Base-by-base conservation (phyloP, 768 basidiomycete genomes). In the Mycena belliarum region DNA sequence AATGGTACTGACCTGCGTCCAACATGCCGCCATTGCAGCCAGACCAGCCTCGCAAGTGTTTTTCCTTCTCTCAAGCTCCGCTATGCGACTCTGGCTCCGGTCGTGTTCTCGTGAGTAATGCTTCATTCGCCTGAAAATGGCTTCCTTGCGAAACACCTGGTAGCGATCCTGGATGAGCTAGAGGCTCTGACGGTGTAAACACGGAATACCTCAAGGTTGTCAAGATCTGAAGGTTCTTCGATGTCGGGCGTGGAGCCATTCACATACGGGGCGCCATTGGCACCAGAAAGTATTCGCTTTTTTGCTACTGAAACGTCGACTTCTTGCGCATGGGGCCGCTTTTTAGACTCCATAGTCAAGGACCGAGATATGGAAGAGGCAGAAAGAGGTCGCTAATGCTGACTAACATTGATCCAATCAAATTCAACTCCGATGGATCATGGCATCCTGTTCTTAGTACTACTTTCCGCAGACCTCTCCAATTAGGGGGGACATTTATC, bases 111-210 rank as follows among this genome's bases (percentile, higher is more conserved):
- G 82, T 53, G 85, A 83, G 70, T 93, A 93, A 66, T 92, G 84
- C 66, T 79, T 85, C 91, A 94, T 93, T 57, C 89, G 79, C 38
- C 92, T 81, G 71, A 85, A 93, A 48, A 94, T 86, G 41, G 92
- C 92, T 65, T 91, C 90, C 71, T 94, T 93, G 60, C 89, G 84
- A 70, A 91, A 93, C n/a, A 82, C 76, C 91, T 93, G 63, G 24
- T 63, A 57, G 43, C 53, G 32, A 65, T 52, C 50, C 53, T 59
- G 59, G 49, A 46, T 64, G 62, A 60, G 26, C 45, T 21, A 12
- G 37, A 49, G 23, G n/a, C 52, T 11, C 38, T 44, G 35, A 53
- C 54, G 55, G 58, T 35, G 49, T 47, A 50, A 62, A 54, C 65
- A 52, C 49, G 65, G 56, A 60, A 70, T 75, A 87, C 88, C 85